Conservation (phyloP, 73 alveolate species). For the Loxodes magnus region DNA sequence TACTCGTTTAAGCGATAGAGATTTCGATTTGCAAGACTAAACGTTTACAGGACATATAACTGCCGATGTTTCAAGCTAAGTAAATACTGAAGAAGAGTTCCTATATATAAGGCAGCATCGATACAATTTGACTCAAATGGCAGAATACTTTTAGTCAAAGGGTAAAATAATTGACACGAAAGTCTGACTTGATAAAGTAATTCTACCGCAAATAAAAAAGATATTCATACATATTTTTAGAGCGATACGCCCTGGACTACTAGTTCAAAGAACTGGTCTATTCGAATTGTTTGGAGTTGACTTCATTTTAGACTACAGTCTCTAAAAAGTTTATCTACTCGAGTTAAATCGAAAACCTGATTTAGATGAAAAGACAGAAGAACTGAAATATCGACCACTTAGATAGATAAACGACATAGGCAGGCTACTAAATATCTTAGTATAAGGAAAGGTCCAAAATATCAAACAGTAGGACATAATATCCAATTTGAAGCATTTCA, state of each 20-base stretch:
- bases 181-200: not conserved
- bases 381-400: constrained; percentile 7
- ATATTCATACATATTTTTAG: constrained; percentile 10
- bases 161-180: not conserved
- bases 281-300: constrained; percentile 14
- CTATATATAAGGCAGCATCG: no score
- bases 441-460: not conserved
- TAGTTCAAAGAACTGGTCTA: constrained; percentile 5
- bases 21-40: not conserved
- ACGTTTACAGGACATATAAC: constrained; percentile 9
- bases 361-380: constrained; percentile 2
- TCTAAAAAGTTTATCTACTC: not conserved
- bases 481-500: constrained; percentile 1
- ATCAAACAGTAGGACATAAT: not conserved
- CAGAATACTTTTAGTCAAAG: constrained; percentile 5
- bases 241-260: constrained; percentile 3
- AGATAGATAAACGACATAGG: not conserved
- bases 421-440: not conserved
- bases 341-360: constrained; percentile 14
- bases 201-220: constrained; percentile 1
- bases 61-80: constrained; percentile 9
- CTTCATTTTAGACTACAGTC: not conserved
- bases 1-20: constrained; percentile 5
- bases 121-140: constrained; percentile 6
- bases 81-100: no score